A percentile compares a stretch with the other conserved stretches of the same genome.
Evolutionary conservation across 768 basidiomycete genomes (phyloP).

Genomic region (Heimioporus sp.): DNA sequence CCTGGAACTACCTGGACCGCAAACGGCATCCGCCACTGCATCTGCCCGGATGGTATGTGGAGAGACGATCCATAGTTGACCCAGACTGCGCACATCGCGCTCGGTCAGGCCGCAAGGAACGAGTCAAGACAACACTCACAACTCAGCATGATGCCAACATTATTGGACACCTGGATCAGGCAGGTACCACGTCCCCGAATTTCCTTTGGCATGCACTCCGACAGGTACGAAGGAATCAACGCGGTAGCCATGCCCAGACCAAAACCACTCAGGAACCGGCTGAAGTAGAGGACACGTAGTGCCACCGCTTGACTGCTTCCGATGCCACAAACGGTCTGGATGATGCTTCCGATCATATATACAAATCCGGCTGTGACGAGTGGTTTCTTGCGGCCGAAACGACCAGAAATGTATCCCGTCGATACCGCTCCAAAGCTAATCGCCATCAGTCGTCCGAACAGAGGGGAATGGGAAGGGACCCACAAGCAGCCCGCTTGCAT

Average conservation of each 20-base stretch:
- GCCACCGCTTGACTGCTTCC: slow-evolving; percentile 36
- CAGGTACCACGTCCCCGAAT: slow-evolving; percentile 54
- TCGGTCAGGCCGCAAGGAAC: not conserved
- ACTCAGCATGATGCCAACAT: slow-evolving; percentile 34
- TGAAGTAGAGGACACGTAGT: slow-evolving; percentile 41
- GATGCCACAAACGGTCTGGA: slow-evolving; percentile 45
- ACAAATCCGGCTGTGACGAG: slow-evolving; percentile 44
- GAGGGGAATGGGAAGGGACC: slow-evolving; percentile 10
- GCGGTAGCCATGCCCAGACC: slow-evolving; percentile 57
- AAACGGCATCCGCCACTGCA: slow-evolving; percentile 55
- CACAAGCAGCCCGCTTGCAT: slow-evolving; percentile 50
- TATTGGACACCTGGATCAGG: slow-evolving; percentile 35
- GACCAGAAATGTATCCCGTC: slow-evolving; percentile 38
- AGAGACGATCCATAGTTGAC: slow-evolving; percentile 45
- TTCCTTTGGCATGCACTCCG: slow-evolving; percentile 45
- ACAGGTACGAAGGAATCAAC: slow-evolving; percentile 49
- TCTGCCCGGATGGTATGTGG: slow-evolving; percentile 35
- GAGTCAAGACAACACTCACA: slow-evolving; percentile 19
- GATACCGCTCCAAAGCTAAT: slow-evolving; percentile 43
- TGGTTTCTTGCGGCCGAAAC: slow-evolving; percentile 46
- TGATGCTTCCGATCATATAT: slow-evolving; percentile 46
- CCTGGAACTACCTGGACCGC: slow-evolving; percentile 53
- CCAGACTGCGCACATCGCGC: slow-evolving; percentile 36
- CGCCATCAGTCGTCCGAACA: not conserved
- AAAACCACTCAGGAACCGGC: slow-evolving; percentile 58